These are phyloP conservation scores for Scenedesmus sp. DNA, from an alignment of 163 green algal genomes.

Conservation along the genomic window DNA sequence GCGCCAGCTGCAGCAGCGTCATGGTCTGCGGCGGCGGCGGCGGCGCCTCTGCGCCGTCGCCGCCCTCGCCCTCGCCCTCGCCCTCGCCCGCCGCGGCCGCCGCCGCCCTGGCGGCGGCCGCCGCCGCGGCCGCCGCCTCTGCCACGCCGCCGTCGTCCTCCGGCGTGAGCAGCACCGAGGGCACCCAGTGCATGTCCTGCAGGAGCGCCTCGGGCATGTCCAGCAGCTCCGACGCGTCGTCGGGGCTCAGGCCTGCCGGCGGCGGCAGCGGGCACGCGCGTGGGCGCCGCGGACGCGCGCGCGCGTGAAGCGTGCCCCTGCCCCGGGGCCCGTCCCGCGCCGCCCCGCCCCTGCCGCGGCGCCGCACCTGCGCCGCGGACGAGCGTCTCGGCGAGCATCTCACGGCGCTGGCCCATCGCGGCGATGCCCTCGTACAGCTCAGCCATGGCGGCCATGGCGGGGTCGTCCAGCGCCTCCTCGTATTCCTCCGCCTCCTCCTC, in stretches of 20 bases:
- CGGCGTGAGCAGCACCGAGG: neutral
- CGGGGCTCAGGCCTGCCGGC: neutral
- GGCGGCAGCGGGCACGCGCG: too few species aligned
- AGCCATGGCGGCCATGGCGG: neutral
- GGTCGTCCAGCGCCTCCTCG: too few species aligned
- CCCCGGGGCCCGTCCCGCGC: too few species aligned
- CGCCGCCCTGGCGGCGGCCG: neutral
- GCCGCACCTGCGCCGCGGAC: too few species aligned
- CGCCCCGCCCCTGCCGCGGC: too few species aligned
- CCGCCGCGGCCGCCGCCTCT: neutral
- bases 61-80: neutral
- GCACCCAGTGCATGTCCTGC: neutral
- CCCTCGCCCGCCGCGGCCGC: neutral
- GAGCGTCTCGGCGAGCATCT: neutral
- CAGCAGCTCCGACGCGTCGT: neutral
- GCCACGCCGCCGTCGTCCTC: neutral
- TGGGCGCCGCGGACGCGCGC: too few species aligned
- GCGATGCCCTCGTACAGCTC: neutral
- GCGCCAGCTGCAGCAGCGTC: constrained; percentile 22
- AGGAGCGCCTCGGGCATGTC: constrained; percentile 4
- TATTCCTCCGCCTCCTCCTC: neutral
- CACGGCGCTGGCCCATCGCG: neutral
- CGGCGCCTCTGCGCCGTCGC: too few species aligned
- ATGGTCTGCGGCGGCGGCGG: too few species aligned
- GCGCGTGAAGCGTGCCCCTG: too few species aligned